Evolutionary conservation across 139 green algal genomes (phyloP).

Genomic region (Auxenochlorella protothecoides): DNA sequence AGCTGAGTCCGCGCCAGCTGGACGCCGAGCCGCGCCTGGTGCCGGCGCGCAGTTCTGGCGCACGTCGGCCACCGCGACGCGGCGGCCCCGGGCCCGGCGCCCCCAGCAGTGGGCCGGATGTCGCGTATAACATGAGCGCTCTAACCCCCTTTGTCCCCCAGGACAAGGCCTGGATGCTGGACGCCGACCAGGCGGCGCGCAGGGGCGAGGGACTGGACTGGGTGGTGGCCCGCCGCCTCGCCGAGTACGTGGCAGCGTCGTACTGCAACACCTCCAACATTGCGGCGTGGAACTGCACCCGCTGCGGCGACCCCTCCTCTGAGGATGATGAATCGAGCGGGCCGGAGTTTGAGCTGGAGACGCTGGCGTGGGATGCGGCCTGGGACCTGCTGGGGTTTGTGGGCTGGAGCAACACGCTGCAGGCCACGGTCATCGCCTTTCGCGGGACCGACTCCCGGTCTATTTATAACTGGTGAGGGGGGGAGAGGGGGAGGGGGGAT

Average conservation of each 20-base stretch:
- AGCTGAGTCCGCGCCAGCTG: background rate
- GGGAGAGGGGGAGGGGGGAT: too few relatives aligned
- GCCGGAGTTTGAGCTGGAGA: slow-evolving; percentile 23
- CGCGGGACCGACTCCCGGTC: slow-evolving; percentile 60
- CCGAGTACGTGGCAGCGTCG: slow-evolving; percentile 35
- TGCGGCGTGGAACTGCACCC: slow-evolving; percentile 58
- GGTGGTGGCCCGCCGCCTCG: slow-evolving; percentile 29
- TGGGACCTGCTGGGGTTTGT: slow-evolving; percentile 65
- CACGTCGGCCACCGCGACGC: background rate
- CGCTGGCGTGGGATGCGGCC: slow-evolving; percentile 42
- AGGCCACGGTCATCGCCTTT: slow-evolving; percentile 57
- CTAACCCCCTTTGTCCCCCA: too few relatives aligned
- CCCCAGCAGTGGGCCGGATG: background rate
- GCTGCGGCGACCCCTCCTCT: slow-evolving; percentile 28
- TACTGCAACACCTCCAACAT: slow-evolving; percentile 58
- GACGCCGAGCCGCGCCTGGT: background rate
- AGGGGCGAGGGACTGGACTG: slow-evolving; percentile 30
- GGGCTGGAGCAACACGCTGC: slow-evolving; percentile 42
- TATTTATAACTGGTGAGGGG: slow-evolving; percentile 37
- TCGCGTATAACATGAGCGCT: too few relatives aligned
- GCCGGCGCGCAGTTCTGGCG: background rate
- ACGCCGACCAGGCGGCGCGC: slow-evolving; percentile 10
- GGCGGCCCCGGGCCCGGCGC: background rate
- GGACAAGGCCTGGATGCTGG: slow-evolving; percentile 14
- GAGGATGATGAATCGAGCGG: background rate